phyloP scores from a whole-genome alignment of 352 stramenopile species.

The Salisapilia sapeloensis region DNA sequence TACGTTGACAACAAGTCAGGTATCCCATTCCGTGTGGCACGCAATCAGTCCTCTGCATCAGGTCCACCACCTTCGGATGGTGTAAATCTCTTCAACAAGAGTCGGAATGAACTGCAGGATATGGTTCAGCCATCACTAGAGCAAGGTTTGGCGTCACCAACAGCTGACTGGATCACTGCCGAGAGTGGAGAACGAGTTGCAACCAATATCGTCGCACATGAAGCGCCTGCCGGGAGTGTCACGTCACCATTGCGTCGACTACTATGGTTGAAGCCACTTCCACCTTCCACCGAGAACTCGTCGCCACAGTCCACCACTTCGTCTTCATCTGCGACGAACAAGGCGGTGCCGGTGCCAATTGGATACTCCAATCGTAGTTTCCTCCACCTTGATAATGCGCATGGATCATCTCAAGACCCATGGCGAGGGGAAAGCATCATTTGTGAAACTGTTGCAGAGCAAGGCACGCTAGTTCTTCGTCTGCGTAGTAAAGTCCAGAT shows the following conservation, averaged over 20 bases:
- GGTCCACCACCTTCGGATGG: constrained; percentile 3
- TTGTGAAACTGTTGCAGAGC: constrained; percentile 71
- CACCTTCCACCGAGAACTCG: constrained; percentile 9
- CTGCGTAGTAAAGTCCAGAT: constrained; percentile 66
- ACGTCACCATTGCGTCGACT: constrained; percentile 54
- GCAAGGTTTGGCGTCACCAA: constrained; percentile 54
- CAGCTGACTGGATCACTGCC: constrained; percentile 48
- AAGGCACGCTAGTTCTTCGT: constrained; percentile 65
- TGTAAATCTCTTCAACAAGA: too few relatives aligned
- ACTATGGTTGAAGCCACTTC: constrained; percentile 49
- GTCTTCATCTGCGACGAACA: constrained; percentile 11
- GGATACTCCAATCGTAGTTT: constrained; percentile 77
- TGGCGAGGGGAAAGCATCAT: constrained; percentile 73
- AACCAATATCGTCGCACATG: constrained; percentile 67
- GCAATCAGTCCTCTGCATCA: constrained; percentile 6
- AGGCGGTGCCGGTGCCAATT: constrained; percentile 74
- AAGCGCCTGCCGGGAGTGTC: constrained; percentile 65
- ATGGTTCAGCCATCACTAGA: constrained; percentile 50
- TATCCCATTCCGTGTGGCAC: constrained; percentile 68
- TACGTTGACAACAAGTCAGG: constrained; percentile 80
- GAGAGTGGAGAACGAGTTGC: constrained; percentile 41
- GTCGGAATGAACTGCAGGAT: too few relatives aligned
- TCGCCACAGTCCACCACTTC: constrained; percentile 8
- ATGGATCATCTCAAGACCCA: constrained; percentile 28
- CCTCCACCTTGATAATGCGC: constrained; percentile 47